Conservation (phyloP, 2,329 filamentous ascomycete genomes). For the Talaromyces rugulosus region DNA sequence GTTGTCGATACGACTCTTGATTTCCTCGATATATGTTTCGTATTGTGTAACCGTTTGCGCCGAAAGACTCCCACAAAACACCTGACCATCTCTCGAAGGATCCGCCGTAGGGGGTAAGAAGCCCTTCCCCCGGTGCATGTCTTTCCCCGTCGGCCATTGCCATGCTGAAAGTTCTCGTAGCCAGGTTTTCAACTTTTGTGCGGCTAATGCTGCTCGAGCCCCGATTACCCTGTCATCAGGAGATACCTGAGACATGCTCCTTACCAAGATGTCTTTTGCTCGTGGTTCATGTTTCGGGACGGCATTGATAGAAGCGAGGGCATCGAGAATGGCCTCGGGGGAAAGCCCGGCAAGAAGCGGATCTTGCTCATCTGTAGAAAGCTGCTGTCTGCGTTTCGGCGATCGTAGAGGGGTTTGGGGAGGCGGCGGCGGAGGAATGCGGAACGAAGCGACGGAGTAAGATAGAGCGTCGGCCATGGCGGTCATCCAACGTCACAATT, state of each 20-base stretch:
- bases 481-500: neutral
- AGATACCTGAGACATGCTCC: conserved; percentile 54
- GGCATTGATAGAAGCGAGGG: conserved; percentile 42
- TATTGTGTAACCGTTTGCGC: conserved; percentile 62
- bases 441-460: conserved; percentile 26
- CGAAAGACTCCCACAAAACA: conserved; percentile 69
- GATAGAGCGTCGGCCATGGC: conserved; percentile 23
- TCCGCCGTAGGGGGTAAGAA: conserved; percentile 32
- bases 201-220: conserved; percentile 55
- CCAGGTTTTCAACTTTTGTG: conserved; percentile 57
- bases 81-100: conserved; percentile 20
- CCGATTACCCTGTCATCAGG: conserved; percentile 56
- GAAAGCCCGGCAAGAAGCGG: conserved; percentile 51
- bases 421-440: conserved; percentile 24
- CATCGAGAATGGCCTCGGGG: conserved; percentile 50
- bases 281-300: conserved; percentile 34
- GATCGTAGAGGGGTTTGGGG: conserved; percentile 35
- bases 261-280: conserved; percentile 37
- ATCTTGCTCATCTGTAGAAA: conserved; percentile 37
- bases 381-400: conserved; percentile 32
- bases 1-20: conserved; percentile 49
- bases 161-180: conserved; percentile 55
- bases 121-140: conserved; percentile 37
- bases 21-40: conserved; percentile 69
- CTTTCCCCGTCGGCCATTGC: conserved; percentile 49